Base-by-base conservation (phyloP, 139 green algal species). In the Closterium sp. region DNA sequence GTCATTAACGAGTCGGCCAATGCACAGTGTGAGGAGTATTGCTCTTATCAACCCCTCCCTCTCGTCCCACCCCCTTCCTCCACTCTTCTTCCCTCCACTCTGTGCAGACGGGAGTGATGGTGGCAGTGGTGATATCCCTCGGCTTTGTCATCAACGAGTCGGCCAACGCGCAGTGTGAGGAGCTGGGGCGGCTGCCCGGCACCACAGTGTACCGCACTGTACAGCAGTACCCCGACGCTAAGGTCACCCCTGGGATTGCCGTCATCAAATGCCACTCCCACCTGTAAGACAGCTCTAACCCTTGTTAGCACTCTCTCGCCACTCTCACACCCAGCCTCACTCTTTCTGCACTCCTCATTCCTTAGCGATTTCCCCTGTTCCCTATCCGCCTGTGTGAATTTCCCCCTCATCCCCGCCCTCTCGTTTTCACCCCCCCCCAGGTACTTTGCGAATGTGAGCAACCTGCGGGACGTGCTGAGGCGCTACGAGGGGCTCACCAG, bases 391-490 rank as follows among this genome's bases (percentile, higher is more conserved):
- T 86, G 6, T 86, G 6, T 9, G 11, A 9, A 4, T 4, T 79
- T n/a, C 7, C 34, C 31, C 30, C 88, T 91, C 5, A 89, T 86
- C 28, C 5, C 30, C 85, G 5, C 85, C 85, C 86, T 24, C 31
- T 24, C 31, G 17, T 19, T 24, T 24, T 17, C 31, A 22, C 31
- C 86, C 31, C 86, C 31, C 86, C 42, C 88, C 88, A 94, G 73
- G 2, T 94, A 96, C 95, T 98, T 97, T 93, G 97, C 96, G 88
- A 98, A 98, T 90, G 95, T 97, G 22, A 91, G 95, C 85, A 96
- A 94, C 45, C 92, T 98, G 30, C 92, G 95, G 27, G 96, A 95
- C 10, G 91, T 91, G 24, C 87, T 97, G n/a, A 31, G 92, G 70
- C 45, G 27, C 50, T 95, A 94, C 70, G 91, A 90, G 21, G 86